Conservation (phyloP, 768 basidiomycete species). For the Lactarius tabidus region DNA sequence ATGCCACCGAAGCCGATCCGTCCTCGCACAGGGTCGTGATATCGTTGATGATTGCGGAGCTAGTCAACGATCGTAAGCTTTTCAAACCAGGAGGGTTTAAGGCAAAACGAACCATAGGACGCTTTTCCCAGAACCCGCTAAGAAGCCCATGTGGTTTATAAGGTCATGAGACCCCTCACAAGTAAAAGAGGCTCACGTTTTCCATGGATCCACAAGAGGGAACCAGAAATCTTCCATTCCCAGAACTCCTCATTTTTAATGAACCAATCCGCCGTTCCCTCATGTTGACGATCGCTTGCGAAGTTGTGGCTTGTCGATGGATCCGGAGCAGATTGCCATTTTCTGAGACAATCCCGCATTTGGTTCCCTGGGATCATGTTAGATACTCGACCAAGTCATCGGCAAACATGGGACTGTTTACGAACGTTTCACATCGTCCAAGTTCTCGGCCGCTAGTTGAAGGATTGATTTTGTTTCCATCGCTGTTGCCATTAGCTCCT, state of each 20-base stretch:
- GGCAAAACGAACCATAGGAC: too few relatives aligned
- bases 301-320: background rate
- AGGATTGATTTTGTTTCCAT: background rate
- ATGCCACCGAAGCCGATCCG: too few relatives aligned
- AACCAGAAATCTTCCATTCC: background rate
- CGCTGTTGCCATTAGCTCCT: background rate
- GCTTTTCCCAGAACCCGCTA: background rate
- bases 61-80: too few relatives aligned
- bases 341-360: background rate
- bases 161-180: background rate
- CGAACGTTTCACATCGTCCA: background rate
- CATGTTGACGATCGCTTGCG: background rate
- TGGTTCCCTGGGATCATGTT: background rate
- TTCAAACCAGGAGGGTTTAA: too few relatives aligned
- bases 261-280: background rate
- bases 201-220: background rate
- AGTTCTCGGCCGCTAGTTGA: background rate
- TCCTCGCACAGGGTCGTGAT: too few relatives aligned
- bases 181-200: background rate
- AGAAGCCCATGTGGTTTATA: background rate
- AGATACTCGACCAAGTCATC: background rate
- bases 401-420: background rate
- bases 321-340: background rate
- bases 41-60: too few relatives aligned
- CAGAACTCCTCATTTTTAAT: background rate